Evolutionary conservation across 106 monocot species (phyloP).

Genomic region (Allium cepa): DNA sequence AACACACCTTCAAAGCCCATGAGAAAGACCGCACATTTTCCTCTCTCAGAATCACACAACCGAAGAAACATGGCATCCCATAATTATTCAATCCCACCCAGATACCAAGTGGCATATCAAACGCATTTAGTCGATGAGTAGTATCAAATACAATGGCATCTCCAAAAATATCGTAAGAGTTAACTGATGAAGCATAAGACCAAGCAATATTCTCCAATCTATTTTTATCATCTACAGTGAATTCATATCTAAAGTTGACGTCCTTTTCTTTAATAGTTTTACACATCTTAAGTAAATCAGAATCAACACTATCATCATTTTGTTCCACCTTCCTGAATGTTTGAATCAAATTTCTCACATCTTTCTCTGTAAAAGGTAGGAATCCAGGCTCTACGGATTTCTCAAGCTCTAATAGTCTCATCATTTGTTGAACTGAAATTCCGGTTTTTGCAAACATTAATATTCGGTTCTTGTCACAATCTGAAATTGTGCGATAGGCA

Average conservation of each 20-base stretch:
- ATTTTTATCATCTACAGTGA: slow-evolving; percentile 38
- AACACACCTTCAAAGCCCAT: slow-evolving; percentile 76
- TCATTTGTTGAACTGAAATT: slow-evolving; percentile 88
- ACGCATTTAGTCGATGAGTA: slow-evolving; percentile 46
- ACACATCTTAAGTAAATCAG: slow-evolving; percentile 73
- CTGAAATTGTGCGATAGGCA: slow-evolving; percentile 67
- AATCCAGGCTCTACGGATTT: slow-evolving; percentile 64
- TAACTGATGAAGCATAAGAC: slow-evolving; percentile 77
- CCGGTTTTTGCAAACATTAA: slow-evolving; percentile 78
- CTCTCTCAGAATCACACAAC: slow-evolving; percentile 67
- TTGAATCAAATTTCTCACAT: slow-evolving; percentile 85
- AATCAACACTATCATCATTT: slow-evolving; percentile 51
- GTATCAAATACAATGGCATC: slow-evolving; percentile 84
- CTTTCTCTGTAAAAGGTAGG: slow-evolving; percentile 82
- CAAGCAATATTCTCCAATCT: slow-evolving; percentile 77
- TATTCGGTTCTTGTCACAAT: slow-evolving; percentile 60
- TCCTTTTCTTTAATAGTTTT: slow-evolving; percentile 63
- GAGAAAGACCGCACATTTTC: slow-evolving; percentile 53
- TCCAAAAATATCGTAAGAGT: slow-evolving; percentile 74
- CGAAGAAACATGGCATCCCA: slow-evolving; percentile 78
- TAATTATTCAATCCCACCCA: slow-evolving; percentile 90
- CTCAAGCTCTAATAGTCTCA: slow-evolving; percentile 78
- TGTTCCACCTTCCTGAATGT: slow-evolving; percentile 61
- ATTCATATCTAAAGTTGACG: slow-evolving; percentile 65
- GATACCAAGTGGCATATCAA: slow-evolving; percentile 67